Conservation (phyloP, 805 yeast species). For the Wickerhamomyces mucosus region DNA sequence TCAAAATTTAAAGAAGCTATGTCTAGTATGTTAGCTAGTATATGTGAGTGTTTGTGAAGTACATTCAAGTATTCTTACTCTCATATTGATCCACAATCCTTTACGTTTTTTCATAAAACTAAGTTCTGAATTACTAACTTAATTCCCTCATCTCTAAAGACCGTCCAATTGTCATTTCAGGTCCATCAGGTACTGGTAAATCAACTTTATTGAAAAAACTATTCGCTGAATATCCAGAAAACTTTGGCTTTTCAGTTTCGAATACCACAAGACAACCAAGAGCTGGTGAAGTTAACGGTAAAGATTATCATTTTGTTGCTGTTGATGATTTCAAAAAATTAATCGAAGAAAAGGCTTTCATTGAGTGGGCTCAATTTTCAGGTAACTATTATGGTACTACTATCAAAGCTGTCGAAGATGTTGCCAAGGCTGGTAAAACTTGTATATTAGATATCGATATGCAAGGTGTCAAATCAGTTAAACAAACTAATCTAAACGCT, state of each 20-base stretch:
- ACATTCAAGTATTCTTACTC: too few relatives aligned
- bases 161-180: constrained; percentile 91
- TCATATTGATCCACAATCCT: too few relatives aligned
- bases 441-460: constrained; percentile 96
- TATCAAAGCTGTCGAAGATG: constrained; percentile 66
- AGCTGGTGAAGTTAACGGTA: constrained; percentile 82
- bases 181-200: constrained; percentile 95
- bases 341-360: constrained; percentile 67
- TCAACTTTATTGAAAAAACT: constrained; percentile 85
- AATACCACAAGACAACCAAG: constrained; percentile 90
- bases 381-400: constrained; percentile 98
- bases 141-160: constrained; percentile 30
- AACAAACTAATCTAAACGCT: constrained; percentile 73
- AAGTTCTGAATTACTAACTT: too few relatives aligned
- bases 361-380: constrained; percentile 97
- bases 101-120: too few relatives aligned
- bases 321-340: constrained; percentile 72
- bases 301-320: constrained; percentile 79
- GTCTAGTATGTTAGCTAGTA: constrained; percentile 14
- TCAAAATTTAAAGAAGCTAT: too few relatives aligned
- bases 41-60: constrained; percentile 14
- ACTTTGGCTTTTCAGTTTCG: constrained; percentile 90
- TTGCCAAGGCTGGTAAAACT: constrained; percentile 47
- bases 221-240: constrained; percentile 82
- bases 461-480: constrained; percentile 97